Evolutionary conservation across 2,329 filamentous ascomycete genomes (phyloP).

Genomic region (Stachybotrys elegans): DNA sequence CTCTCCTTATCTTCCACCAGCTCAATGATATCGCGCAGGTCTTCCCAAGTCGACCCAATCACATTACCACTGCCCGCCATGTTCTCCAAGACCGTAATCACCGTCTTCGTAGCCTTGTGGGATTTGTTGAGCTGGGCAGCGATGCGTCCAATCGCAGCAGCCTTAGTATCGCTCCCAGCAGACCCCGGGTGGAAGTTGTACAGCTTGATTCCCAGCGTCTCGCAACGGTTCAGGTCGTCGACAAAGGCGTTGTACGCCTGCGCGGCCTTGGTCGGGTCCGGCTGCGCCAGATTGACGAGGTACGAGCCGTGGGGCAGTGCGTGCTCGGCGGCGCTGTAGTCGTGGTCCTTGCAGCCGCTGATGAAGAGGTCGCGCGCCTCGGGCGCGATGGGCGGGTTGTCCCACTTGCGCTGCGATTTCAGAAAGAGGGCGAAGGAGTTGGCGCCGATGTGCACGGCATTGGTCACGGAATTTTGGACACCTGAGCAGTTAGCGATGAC

Average conservation of each 20-base stretch:
- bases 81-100: slow-evolving; percentile 86
- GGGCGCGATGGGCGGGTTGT: slow-evolving; percentile 68
- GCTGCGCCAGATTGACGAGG: slow-evolving; percentile 89
- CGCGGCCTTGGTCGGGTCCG: slow-evolving; percentile 70
- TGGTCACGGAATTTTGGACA: slow-evolving; percentile 81
- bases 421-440: slow-evolving; percentile 94
- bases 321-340: slow-evolving; percentile 66
- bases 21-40: slow-evolving; percentile 79
- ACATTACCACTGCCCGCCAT: slow-evolving; percentile 91
- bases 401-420: slow-evolving; percentile 95
- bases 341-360: slow-evolving; percentile 59
- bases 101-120: slow-evolving; percentile 68
- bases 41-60: slow-evolving; percentile 79
- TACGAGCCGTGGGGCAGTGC: slow-evolving; percentile 93
- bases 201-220: slow-evolving; percentile 77
- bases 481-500: slow-evolving; percentile 40
- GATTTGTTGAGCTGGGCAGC: slow-evolving; percentile 78
- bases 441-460: slow-evolving; percentile 75
- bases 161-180: slow-evolving; percentile 61
- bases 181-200: slow-evolving; percentile 98
- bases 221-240: slow-evolving; percentile 82
- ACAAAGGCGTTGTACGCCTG: slow-evolving; percentile 84
- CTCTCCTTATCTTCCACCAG: slow-evolving; percentile 74
- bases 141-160: slow-evolving; percentile 71
- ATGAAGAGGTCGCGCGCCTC: slow-evolving; percentile 67